phyloP scores from a whole-genome alignment of 2,329 filamentous ascomycete genomes.

The Paraconiothyrium brasiliense region DNA sequence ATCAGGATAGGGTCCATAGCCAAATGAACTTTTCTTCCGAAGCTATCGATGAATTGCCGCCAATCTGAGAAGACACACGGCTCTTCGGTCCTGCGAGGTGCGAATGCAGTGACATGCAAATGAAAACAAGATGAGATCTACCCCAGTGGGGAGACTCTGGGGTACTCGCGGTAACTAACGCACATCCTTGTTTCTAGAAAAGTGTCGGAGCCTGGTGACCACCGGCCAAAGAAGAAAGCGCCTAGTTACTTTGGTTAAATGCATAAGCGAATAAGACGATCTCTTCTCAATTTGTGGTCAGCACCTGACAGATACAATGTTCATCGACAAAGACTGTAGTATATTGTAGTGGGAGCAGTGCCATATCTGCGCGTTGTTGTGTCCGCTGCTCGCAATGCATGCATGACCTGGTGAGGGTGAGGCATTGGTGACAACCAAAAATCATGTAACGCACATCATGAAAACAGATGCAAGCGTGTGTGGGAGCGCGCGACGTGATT shows the following conservation, averaged over 20 bases:
- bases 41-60: conserved; percentile 26
- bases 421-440: not conserved
- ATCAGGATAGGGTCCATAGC: conserved; percentile 27
- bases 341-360: conserved; percentile 2
- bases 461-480: not conserved
- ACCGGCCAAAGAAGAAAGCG: conserved; percentile 22
- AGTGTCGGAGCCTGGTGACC: conserved; percentile 28
- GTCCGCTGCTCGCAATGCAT: not conserved
- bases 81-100: conserved; percentile 39
- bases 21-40: conserved; percentile 26
- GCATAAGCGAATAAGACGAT: conserved; percentile 26
- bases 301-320: conserved; percentile 21
- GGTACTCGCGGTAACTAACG: conserved; percentile 37
- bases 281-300: conserved; percentile 12
- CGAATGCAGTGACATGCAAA: conserved; percentile 33
- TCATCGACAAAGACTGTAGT: conserved; percentile 17
- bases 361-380: not conserved
- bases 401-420: no score
- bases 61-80: conserved; percentile 41
- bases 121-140: conserved; percentile 48
- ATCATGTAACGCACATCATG: not conserved
- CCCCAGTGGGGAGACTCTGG: conserved; percentile 44
- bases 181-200: conserved; percentile 38
- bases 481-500: not conserved
- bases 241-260: conserved; percentile 32